Conservation (phyloP, 2,329 filamentous ascomycete species). For the Hypoxylon sp. region DNA sequence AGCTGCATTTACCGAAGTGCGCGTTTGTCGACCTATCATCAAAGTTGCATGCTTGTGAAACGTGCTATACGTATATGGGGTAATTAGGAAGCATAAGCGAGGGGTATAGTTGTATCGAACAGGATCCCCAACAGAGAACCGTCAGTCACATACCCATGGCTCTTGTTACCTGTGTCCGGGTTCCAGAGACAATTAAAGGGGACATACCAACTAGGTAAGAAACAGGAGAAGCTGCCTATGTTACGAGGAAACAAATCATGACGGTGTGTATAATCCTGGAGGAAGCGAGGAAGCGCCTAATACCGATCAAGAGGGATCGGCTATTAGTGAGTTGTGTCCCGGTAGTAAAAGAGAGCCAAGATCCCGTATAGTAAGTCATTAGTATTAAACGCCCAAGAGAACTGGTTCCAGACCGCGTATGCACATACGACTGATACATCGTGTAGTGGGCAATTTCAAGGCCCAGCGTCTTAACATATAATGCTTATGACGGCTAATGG, state of each 20-base stretch:
- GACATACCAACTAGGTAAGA: conserved; percentile 10
- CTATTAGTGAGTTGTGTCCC: conserved; percentile 20
- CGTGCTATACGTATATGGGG: conserved; percentile 45
- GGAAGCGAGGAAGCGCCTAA: conserved; percentile 20
- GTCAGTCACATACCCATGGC: conserved; percentile 21
- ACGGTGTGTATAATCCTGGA: conserved; percentile 17
- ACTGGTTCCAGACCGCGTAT: conserved; percentile 38
- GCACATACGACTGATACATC: conserved; percentile 37
- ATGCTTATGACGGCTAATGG: conserved; percentile 48
- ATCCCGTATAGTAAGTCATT: conserved; percentile 38
- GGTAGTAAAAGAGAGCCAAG: conserved; percentile 27
- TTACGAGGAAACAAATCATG: conserved; percentile 10
- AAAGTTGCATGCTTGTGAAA: conserved; percentile 43
- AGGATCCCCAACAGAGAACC: conserved; percentile 29
- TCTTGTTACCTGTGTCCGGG: conserved; percentile 26
- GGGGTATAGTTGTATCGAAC: conserved; percentile 29
- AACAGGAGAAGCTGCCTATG: conserved; percentile 7
- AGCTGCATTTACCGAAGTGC: conserved; percentile 43
- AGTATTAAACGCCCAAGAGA: conserved; percentile 19
- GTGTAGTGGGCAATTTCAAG: conserved; percentile 29
- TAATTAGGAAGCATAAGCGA: conserved; percentile 43
- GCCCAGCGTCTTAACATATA: conserved; percentile 43
- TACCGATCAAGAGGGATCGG: conserved; percentile 28
- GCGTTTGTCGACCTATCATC: conserved; percentile 45
- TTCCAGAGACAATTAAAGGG: conserved; percentile 29